Evolutionary conservation across 495 filamentous ascomycete genomes (phyloP), one percentile per base, ranked within the genome.

Genomic region (Podospora appendiculata): DNA sequence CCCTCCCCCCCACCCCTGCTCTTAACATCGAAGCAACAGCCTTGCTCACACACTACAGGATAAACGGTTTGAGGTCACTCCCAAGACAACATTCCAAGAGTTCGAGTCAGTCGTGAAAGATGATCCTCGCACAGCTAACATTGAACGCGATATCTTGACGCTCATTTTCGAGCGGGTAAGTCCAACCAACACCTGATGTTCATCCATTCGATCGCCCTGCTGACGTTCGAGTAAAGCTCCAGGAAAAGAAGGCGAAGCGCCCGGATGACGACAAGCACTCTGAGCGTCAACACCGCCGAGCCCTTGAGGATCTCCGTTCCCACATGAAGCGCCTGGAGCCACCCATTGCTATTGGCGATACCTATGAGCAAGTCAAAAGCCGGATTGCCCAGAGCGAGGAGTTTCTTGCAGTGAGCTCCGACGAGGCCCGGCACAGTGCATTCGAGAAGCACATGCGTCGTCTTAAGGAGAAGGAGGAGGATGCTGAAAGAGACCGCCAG

Each of bases 381-480:
- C 81, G 88, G 33, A 76, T 99, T 25, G 84, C 89, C 56, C 85
- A 86, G 50, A 80, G 79, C 33, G 81, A 90, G 11, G 93, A 96
- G 63, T 99, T 86, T 70, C 80, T 84, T 52, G 86, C 84, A 16
- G 60, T 97, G 25, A 78, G 87, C 47, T 80, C 85, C 9, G 93
- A 97, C 18, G 89, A 95, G 32, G 73, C 86, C 36, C 87, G 91
- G 45, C 81, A 83, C 32, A 75, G 79, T 50, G 94, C 90, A 10
- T 97, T 96, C 63, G 94, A 96, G 32, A 99, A 97, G 69, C 78
- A 89, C 58, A 83, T 96, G 52, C 86, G 89, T 39, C 89, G 93
- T 48, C 70, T 96, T 6, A 87, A 85, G 59, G 93, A 97, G 62
- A 90, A 91, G 65, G 88, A 94, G 46, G 91, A 96, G 47, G 89